phyloP scores from a whole-genome alignment of 2,329 filamentous ascomycete genomes.

The Trichophyton benhamiae region DNA sequence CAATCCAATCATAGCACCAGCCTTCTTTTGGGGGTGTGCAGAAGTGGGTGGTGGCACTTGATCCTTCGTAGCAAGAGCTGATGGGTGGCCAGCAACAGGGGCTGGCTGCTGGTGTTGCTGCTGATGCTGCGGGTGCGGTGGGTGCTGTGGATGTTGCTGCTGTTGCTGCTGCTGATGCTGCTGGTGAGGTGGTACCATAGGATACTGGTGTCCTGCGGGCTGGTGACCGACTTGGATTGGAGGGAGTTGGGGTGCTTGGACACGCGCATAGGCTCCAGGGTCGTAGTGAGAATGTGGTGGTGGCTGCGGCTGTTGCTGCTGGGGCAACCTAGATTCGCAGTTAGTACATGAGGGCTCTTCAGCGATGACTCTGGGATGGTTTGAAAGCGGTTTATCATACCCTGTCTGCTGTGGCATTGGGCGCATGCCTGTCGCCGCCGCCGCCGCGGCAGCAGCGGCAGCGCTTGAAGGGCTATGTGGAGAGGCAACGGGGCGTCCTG shows the following conservation, averaged over 20 bases:
- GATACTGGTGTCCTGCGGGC: slow-evolving; percentile 8
- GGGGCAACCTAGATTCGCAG: slow-evolving; percentile 21
- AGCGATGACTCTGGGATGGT: slow-evolving; percentile 25
- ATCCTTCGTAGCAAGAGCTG: slow-evolving; percentile 42
- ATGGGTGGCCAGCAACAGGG: slow-evolving; percentile 19
- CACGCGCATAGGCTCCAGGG: slow-evolving; percentile 30
- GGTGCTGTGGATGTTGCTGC: no score
- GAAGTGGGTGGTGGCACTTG: slow-evolving; percentile 6
- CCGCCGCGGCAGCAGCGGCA: slow-evolving; percentile 37
- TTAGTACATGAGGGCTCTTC: slow-evolving; percentile 12
- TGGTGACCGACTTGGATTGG: slow-evolving; percentile 12
- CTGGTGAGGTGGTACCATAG: slow-evolving; percentile 10
- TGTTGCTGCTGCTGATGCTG: slow-evolving; percentile 17
- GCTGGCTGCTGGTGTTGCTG: background rate
- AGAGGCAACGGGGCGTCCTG: slow-evolving; percentile 31
- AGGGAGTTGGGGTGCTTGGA: slow-evolving; percentile 17
- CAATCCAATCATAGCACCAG: slow-evolving; percentile 55
- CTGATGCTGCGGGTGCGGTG: no score
- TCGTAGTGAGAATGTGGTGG: slow-evolving; percentile 37
- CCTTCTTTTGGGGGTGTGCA: slow-evolving; percentile 21
- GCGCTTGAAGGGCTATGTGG: slow-evolving; percentile 40
- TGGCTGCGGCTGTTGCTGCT: slow-evolving; percentile 28
- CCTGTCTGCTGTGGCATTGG: slow-evolving; percentile 29
- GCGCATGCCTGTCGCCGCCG: slow-evolving; percentile 37
- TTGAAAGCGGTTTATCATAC: slow-evolving; percentile 35